These are phyloP conservation scores for Aplosporella prunicola DNA, from an alignment of 2,329 filamentous ascomycete genomes.

Conservation along the genomic window DNA sequence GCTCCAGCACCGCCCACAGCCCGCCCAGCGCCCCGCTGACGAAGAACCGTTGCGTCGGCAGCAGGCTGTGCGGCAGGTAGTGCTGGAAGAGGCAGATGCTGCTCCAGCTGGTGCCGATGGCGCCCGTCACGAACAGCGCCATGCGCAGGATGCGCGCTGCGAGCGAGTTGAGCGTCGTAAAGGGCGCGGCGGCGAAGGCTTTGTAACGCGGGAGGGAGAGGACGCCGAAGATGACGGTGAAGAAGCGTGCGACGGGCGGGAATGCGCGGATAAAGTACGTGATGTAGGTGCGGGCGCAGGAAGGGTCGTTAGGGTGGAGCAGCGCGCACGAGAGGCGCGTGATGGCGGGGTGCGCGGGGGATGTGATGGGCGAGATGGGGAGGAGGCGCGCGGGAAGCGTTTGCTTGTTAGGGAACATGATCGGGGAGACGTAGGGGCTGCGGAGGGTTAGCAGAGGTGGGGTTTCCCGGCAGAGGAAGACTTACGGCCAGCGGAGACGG, in stretches of 20 bases:
- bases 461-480: constrained; percentile 15
- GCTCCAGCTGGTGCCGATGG: constrained; percentile 82
- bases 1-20: constrained; percentile 72
- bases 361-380: constrained; percentile 66
- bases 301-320: constrained; percentile 79
- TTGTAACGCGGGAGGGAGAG: constrained; percentile 62
- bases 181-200: constrained; percentile 57
- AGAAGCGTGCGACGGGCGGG: constrained; percentile 66
- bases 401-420: constrained; percentile 63
- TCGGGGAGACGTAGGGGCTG: constrained; percentile 72
- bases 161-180: constrained; percentile 56
- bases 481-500: constrained; percentile 71
- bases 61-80: constrained; percentile 60
- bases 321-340: constrained; percentile 78
- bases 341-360: constrained; percentile 78
- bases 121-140: constrained; percentile 67
- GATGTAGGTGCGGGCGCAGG: constrained; percentile 76
- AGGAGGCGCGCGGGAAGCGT: constrained; percentile 58
- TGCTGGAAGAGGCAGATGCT: constrained; percentile 82
- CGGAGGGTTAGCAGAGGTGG: constrained; percentile 15
- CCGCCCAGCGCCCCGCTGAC: constrained; percentile 79
- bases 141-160: constrained; percentile 62
- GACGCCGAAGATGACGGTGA: constrained; percentile 63
- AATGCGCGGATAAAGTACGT: constrained; percentile 82
- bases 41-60: constrained; percentile 82